phyloP scores from a whole-genome alignment of 352 stramenopile species.

The Pythium rishiriense region DNA sequence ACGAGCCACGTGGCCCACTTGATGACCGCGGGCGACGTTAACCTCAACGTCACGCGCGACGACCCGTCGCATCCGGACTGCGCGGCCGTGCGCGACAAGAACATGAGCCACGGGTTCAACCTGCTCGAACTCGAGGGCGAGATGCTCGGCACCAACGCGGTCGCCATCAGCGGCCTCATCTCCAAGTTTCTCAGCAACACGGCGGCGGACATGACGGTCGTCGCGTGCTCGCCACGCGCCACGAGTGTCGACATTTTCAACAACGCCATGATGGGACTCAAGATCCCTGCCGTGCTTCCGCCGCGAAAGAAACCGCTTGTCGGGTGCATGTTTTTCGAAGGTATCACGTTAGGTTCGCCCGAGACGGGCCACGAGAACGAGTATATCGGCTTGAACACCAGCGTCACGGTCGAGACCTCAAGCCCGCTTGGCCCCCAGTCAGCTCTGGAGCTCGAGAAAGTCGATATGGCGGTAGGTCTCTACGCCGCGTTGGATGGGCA shows the following conservation, averaged over 20 bases:
- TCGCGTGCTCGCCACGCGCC: conserved; percentile 58
- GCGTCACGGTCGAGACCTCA: conserved; percentile 62
- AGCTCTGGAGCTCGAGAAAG: conserved; percentile 50
- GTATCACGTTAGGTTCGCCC: conserved; percentile 52
- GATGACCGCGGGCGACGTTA: conserved; percentile 36
- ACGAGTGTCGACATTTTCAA: conserved; percentile 75
- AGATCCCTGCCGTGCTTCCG: conserved; percentile 59
- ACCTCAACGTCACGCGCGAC: conserved; percentile 42
- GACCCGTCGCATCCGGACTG: conserved; percentile 65
- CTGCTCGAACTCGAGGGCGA: conserved; percentile 63
- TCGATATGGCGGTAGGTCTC: conserved; percentile 64
- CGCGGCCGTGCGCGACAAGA: conserved; percentile 22
- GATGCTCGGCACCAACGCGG: conserved; percentile 61
- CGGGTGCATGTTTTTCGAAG: conserved; percentile 63
- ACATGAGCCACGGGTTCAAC: conserved; percentile 64
- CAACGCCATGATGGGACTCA: conserved; percentile 65
- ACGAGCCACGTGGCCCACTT: conserved; percentile 60
- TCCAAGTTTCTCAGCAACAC: conserved; percentile 73
- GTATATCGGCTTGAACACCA: conserved; percentile 44
- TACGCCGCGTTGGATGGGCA: conserved; percentile 18
- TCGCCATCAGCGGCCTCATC: conserved; percentile 74
- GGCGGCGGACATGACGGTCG: conserved; percentile 53
- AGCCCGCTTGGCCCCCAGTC: conserved; percentile 68
- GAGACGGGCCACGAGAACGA: conserved; percentile 46
- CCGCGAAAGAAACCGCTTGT: conserved; percentile 63